A percentile compares a stretch with the other conserved stretches of the same genome.
Evolutionary conservation across 2,329 filamentous ascomycete species (phyloP).

Genomic region (Diaporthe citri): DNA sequence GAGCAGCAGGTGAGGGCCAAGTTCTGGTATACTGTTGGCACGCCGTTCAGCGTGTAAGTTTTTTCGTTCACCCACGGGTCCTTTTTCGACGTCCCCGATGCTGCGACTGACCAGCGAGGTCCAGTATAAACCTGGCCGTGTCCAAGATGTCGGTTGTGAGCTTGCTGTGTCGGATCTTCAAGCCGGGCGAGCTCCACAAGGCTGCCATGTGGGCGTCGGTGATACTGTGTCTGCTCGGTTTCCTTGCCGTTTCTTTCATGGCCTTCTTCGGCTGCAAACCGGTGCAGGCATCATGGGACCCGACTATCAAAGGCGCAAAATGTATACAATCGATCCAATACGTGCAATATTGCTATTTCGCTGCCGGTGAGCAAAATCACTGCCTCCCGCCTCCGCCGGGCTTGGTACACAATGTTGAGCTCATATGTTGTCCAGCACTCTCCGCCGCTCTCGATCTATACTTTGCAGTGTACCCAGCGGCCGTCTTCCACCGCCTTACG

Average conservation of each 20-base stretch:
- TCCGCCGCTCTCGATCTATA: slow-evolving; percentile 24
- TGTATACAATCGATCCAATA: slow-evolving; percentile 14
- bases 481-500: slow-evolving; percentile 6
- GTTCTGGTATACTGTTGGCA: neutral
- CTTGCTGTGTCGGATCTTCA: slow-evolving; percentile 15
- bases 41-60: slow-evolving; percentile 2
- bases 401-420: neutral
- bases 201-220: slow-evolving; percentile 16
- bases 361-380: slow-evolving; percentile 19
- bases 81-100: neutral
- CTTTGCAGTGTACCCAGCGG: slow-evolving; percentile 17
- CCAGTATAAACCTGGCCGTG: slow-evolving; percentile 9
- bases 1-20: slow-evolving; percentile 8
- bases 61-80: too few relatives aligned
- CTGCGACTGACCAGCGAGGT: neutral
- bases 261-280: slow-evolving; percentile 10
- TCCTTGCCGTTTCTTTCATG: slow-evolving; percentile 1
- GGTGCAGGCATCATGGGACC: neutral
- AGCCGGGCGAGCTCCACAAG: slow-evolving; percentile 13
- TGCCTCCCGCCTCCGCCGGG: too few relatives aligned
- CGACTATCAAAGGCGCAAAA: neutral
- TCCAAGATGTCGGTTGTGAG: slow-evolving; percentile 25
- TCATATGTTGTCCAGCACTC: neutral
- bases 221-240: neutral
- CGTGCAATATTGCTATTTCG: slow-evolving; percentile 15